Conservation (phyloP, 2,329 filamentous ascomycete species). For the Aspergillus spinulosporus region DNA sequence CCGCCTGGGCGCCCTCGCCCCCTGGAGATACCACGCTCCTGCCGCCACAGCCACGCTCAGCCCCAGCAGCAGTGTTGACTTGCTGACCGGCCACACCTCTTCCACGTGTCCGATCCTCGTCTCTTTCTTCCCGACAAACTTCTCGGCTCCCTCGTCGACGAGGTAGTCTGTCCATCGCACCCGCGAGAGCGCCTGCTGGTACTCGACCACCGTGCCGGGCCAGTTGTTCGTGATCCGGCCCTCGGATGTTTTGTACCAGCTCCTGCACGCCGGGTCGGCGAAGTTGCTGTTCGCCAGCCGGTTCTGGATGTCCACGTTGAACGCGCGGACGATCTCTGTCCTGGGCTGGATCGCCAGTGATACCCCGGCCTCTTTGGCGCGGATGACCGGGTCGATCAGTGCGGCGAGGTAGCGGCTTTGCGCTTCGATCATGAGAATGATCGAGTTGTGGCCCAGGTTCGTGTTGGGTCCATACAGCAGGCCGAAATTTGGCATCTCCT, state of each 20-base stretch:
- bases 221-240: conserved; percentile 61
- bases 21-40: conserved; percentile 18
- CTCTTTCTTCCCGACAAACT: conserved; percentile 24
- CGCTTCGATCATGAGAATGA: conserved; percentile 63
- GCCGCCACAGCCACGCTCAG: conserved; percentile 65
- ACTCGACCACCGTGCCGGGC: conserved; percentile 55
- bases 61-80: conserved; percentile 61
- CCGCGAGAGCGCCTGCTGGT: conserved; percentile 48
- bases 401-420: conserved; percentile 57
- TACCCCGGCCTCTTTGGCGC: conserved; percentile 43
- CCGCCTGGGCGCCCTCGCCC: background rate
- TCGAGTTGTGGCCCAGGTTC: conserved; percentile 57
- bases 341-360: conserved; percentile 51
- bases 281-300: conserved; percentile 50
- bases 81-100: conserved; percentile 39
- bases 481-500: conserved; percentile 56
- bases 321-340: conserved; percentile 39
- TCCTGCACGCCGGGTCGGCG: conserved; percentile 56
- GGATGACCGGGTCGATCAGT: conserved; percentile 52
- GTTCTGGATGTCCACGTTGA: conserved; percentile 51
- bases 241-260: conserved; percentile 58
- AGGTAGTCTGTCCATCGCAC: conserved; percentile 36
- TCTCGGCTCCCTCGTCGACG: conserved; percentile 27
- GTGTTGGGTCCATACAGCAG: conserved; percentile 63
- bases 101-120: conserved; percentile 34